These are phyloP conservation scores for Globisporangium paroecandrum DNA, from an alignment of 352 stramenopile genomes.

Conservation along the genomic window DNA sequence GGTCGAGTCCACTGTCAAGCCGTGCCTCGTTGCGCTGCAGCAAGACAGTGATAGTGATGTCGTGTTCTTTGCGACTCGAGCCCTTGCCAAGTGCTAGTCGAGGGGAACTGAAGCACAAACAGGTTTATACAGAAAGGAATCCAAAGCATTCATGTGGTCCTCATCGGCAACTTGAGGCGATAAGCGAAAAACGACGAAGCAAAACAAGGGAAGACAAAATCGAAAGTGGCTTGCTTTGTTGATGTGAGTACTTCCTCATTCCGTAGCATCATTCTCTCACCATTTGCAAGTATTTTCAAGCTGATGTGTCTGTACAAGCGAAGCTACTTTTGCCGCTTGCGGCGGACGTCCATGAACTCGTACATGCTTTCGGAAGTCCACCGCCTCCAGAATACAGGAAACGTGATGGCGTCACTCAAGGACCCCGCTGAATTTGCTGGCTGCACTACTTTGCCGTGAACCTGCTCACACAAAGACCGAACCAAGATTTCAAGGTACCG, in stretches of 20 bases:
- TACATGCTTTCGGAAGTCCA: slow-evolving; percentile 48
- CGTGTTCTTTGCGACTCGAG: slow-evolving; percentile 90
- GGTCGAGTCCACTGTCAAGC: slow-evolving; percentile 72
- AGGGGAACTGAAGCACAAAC: not conserved
- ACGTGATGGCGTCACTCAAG: slow-evolving; percentile 18
- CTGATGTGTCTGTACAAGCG: not conserved
- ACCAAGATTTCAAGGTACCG: not conserved
- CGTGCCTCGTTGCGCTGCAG: slow-evolving; percentile 82
- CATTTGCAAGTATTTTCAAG: not conserved
- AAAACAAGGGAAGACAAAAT: slow-evolving; percentile 1
- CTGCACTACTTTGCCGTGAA: slow-evolving; percentile 1
- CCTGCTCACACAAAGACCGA: not conserved
- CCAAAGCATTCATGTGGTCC: slow-evolving; percentile 8
- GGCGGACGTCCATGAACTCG: slow-evolving; percentile 16
- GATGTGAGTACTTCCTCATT: slow-evolving; percentile 1
- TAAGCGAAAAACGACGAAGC: slow-evolving; percentile 7
- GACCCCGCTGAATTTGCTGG: not conserved
- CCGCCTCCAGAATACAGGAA: slow-evolving; percentile 50
- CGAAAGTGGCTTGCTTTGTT: not conserved
- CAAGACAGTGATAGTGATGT: slow-evolving; percentile 93
- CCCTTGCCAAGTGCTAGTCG: slow-evolving; percentile 58
- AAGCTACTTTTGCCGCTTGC: slow-evolving; percentile 8
- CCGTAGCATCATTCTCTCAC: not conserved
- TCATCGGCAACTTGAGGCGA: not conserved
- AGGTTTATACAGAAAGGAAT: slow-evolving; percentile 17